A percentile compares a stretch with the other conserved stretches of the same genome.
Evolutionary conservation across 441 rosid species (phyloP).

Genomic region (Brassica hybrid): DNA sequence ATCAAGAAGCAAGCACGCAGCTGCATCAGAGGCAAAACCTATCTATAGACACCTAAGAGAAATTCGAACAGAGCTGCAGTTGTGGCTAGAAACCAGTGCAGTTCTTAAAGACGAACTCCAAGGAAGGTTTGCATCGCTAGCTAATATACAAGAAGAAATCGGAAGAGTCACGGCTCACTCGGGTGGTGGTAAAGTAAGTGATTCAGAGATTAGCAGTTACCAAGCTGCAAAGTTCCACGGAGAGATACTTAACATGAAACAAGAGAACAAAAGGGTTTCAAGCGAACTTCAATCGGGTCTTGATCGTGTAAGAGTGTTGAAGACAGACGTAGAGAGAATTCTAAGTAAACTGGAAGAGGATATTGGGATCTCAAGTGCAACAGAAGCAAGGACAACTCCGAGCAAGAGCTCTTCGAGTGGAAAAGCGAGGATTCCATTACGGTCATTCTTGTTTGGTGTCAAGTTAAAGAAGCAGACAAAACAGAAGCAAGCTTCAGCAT

Average conservation of each 20-base stretch:
- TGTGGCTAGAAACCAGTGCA: constrained; percentile 79
- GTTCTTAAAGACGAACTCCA: constrained; percentile 74
- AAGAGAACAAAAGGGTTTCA: constrained; percentile 74
- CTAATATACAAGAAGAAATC: constrained; percentile 75
- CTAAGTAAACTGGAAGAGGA: constrained; percentile 60
- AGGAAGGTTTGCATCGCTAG: constrained; percentile 56
- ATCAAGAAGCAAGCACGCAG: constrained; percentile 41
- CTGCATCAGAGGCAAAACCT: constrained; percentile 63
- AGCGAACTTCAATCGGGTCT: constrained; percentile 60
- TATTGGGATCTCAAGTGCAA: constrained; percentile 51
- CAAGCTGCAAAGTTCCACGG: constrained; percentile 90
- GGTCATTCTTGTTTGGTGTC: constrained; percentile 84
- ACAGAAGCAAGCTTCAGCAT: constrained; percentile 45
- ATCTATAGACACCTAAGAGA: constrained; percentile 78
- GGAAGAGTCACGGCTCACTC: constrained; percentile 48
- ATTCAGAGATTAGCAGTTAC: constrained; percentile 52
- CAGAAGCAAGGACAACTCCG: constrained; percentile 32
- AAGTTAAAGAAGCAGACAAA: constrained; percentile 65
- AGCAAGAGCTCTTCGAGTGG: constrained; percentile 40
- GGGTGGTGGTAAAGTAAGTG: constrained; percentile 37
- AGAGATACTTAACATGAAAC: constrained; percentile 90
- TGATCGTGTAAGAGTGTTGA: constrained; percentile 51
- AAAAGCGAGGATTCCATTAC: constrained; percentile 64
- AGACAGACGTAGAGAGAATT: constrained; percentile 58
- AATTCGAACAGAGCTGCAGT: constrained; percentile 66